Evolutionary conservation across 2,329 filamentous ascomycete genomes (phyloP).

Genomic region (Ascochyta viciae-villosae): DNA sequence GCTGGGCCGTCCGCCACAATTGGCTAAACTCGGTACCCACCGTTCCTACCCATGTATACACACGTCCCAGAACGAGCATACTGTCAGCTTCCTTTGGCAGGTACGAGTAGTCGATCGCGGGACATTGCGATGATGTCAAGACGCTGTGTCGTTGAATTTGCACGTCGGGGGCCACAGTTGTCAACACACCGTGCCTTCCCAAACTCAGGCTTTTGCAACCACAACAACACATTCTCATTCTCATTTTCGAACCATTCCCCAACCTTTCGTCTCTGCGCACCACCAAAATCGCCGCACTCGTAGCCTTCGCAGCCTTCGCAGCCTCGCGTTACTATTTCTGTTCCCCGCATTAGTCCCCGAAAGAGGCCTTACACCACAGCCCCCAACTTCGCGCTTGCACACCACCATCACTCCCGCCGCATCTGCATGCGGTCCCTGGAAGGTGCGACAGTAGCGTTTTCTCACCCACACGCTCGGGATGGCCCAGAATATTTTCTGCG

Average conservation of each 20-base stretch:
- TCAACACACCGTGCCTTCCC: not conserved
- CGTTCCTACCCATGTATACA: conserved; percentile 9
- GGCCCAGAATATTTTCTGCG: not conserved
- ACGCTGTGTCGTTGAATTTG: not conserved
- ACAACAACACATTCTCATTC: not conserved
- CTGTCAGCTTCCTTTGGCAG: conserved; percentile 8
- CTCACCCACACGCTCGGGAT: not conserved
- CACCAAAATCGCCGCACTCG: not conserved
- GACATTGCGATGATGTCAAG: not conserved
- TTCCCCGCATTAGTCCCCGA: conserved; percentile 18
- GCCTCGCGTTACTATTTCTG: conserved; percentile 12
- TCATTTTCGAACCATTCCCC: too few relatives aligned
- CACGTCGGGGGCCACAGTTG: not conserved
- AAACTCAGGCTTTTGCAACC: not conserved
- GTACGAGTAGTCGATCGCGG: not conserved
- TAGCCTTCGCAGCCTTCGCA: not conserved
- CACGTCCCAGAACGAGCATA: not conserved
- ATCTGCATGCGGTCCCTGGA: conserved; percentile 6
- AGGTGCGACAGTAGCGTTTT: conserved; percentile 4
- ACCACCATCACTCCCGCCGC: conserved; percentile 1
- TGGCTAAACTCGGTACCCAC: conserved; percentile 14
- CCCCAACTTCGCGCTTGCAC: not conserved
- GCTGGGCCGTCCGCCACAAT: conserved; percentile 5
- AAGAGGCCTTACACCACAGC: conserved; percentile 10
- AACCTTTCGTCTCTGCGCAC: not conserved